A percentile compares a stretch with the other conserved stretches of the same genome.
Conservation (phyloP, 495 filamentous ascomycete species). For the Penicillium lividum region DNA sequence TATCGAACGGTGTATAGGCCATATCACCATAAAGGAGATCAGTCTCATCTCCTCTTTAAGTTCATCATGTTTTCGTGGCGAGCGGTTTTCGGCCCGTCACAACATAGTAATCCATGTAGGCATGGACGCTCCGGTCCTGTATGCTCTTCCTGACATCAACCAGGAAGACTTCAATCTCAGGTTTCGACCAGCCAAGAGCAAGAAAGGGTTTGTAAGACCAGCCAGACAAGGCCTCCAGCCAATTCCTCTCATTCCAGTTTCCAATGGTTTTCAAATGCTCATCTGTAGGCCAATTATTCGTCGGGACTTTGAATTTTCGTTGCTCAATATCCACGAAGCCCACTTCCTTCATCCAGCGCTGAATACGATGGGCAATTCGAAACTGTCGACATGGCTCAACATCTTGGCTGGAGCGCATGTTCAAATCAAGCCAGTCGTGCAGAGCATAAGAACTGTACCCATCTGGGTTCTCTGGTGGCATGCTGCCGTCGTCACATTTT, state of each 20-base stretch:
- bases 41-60: not conserved
- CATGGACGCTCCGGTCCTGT: constrained; percentile 54
- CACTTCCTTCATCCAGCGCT: constrained; percentile 56
- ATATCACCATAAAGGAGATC: constrained; percentile 14
- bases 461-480: constrained; percentile 49
- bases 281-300: constrained; percentile 62
- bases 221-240: constrained; percentile 44
- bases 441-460: constrained; percentile 45
- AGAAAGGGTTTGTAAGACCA: constrained; percentile 50
- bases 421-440: constrained; percentile 53
- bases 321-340: constrained; percentile 67
- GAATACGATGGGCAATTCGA: constrained; percentile 51
- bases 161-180: constrained; percentile 58
- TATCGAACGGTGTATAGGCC: constrained; percentile 18
- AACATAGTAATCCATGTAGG: constrained; percentile 54
- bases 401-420: constrained; percentile 46
- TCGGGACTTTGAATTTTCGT: constrained; percentile 55
- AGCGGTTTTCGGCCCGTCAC: constrained; percentile 58
- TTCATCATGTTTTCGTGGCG: not conserved
- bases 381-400: constrained; percentile 54
- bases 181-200: constrained; percentile 47
- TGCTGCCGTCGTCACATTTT: constrained; percentile 61
- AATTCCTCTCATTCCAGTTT: constrained; percentile 42
- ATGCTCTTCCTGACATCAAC: constrained; percentile 59
- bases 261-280: constrained; percentile 51